Base-by-base conservation (phyloP, 345 rosid species). In the Lepidium africanum region DNA sequence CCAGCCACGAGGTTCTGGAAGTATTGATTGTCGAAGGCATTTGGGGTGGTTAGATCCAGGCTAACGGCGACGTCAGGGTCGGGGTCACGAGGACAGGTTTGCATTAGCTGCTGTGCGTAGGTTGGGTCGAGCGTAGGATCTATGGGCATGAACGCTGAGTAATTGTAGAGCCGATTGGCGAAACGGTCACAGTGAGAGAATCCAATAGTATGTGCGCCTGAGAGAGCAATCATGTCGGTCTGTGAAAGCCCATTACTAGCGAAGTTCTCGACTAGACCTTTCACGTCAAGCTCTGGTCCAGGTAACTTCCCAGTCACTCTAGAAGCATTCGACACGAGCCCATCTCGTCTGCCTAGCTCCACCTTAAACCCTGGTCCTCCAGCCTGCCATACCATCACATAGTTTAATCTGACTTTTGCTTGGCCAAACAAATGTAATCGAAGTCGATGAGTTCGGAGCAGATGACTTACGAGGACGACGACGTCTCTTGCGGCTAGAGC, bases 201-300 rank as follows among this genome's bases (percentile, higher is more conserved):
- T 43, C 97, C 97, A 4, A 94, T 5, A 0, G 97, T 91, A 61
- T 94, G 99, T 9, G 88, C 92, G n/a, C 96, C 99, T 5, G 79
- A 94, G 27, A 94, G 89, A 10, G 97, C 96, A 51, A 94, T 80
- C 99, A 88, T 85, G 59, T 94, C 97, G 12, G 71, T 30, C 48
- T 85, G 81, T 14, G 62, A 82, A 2, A 94, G 91, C 62, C 60
- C 69, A 78, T 89, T 58, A 6, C 59, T 76, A 45, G 82, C 85
- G 42, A 94, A 94, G 2, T 84, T 67, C 2, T 82, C 1, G 13
- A 63, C 79, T 4, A 91, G 85, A 50, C 83, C 80, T 3, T 10
- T 55, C 2, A 88, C 82, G 52, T 75, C 55, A 50, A 85, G 79
- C 3, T 72, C 59, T 0, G 96, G 96, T n/a, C 78, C 82, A 21